Percentiles rank a stretch among this genome's conserved stretches.
phyloP scores from a whole-genome alignment of 2,329 filamentous ascomycete species.

The Trichoderma breve region DNA sequence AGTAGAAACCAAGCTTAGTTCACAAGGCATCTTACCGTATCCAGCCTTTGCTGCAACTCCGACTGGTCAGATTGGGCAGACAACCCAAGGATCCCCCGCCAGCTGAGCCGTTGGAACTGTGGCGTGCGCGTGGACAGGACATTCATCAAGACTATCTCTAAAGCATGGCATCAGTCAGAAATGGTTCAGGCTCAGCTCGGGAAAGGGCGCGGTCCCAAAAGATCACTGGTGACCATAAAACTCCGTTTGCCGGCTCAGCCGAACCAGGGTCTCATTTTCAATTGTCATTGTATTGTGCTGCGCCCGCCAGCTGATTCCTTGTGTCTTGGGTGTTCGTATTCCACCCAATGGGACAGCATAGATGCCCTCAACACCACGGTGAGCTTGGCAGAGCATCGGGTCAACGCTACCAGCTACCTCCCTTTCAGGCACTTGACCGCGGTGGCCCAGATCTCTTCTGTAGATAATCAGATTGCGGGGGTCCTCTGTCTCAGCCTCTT shows the following conservation, averaged over 20 bases:
- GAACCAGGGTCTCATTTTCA: not conserved
- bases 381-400: not conserved
- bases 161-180: not conserved
- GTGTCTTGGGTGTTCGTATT: not conserved
- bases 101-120: not conserved
- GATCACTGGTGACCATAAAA: not conserved
- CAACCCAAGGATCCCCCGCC: not conserved
- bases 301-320: not conserved
- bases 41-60: not conserved
- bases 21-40: not conserved
- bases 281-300: not conserved
- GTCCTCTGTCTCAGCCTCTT: not conserved
- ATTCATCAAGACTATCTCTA: not conserved
- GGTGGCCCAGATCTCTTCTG: not conserved
- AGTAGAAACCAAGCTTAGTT: not conserved
- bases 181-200: not conserved
- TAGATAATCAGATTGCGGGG: not conserved
- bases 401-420: not conserved
- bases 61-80: not conserved
- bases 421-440: not conserved
- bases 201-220: not conserved
- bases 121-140: not conserved
- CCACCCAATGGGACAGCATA: not conserved
- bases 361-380: not conserved
- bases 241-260: not conserved